Evolutionary conservation across 2,329 filamentous ascomycete genomes (phyloP).

Genomic region (Dothiorella sarmentorum): DNA sequence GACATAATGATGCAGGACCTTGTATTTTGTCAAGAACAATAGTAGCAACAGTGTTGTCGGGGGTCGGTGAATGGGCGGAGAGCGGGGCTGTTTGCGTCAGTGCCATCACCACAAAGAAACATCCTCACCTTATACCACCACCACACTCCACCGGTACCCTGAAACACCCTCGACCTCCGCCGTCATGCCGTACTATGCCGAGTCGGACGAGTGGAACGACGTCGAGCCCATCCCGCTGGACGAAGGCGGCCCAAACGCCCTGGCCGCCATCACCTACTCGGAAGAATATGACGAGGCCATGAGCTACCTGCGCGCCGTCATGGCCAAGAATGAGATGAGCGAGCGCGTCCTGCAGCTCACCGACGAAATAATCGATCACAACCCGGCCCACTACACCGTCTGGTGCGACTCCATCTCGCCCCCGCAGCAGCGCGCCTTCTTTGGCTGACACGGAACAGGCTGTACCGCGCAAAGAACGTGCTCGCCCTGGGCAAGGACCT

Average conservation of each 20-base stretch:
- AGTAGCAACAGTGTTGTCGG: no score
- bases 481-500: constrained; percentile 64
- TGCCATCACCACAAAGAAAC: no score
- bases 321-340: constrained; percentile 82
- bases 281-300: constrained; percentile 89
- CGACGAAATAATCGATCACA: constrained; percentile 84
- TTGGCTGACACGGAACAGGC: constrained; percentile 41
- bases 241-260: constrained; percentile 70
- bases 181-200: constrained; percentile 51
- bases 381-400: constrained; percentile 96
- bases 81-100: no score
- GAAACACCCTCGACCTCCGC: not conserved
- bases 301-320: constrained; percentile 88
- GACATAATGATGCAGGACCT: no score
- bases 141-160: no score
- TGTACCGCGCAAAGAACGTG: constrained; percentile 82
- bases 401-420: constrained; percentile 54
- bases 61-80: no score
- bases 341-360: constrained; percentile 76
- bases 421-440: not conserved
- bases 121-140: no score
- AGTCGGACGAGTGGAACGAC: constrained; percentile 78
- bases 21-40: no score
- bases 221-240: constrained; percentile 77
- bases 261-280: constrained; percentile 90